Conservation (phyloP, 306 rosid genomes). For the Gynostemma pentaphyllum region DNA sequence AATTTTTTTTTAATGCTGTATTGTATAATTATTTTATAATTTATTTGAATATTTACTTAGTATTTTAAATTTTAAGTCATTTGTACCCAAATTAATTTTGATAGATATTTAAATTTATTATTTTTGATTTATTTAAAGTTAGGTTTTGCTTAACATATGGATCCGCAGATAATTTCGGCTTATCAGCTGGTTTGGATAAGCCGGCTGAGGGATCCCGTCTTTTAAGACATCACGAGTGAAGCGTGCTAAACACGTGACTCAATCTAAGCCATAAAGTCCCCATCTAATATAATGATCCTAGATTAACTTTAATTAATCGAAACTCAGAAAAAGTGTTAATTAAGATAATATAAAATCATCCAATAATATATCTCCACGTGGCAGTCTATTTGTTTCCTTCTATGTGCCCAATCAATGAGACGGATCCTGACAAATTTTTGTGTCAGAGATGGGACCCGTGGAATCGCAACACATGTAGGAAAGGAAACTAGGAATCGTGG, state of each 20-base stretch:
- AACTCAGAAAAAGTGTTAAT: background rate
- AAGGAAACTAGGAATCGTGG: background rate
- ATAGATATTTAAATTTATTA: background rate
- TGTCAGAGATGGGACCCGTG: background rate
- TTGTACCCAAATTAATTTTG: no score
- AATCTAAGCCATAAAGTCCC: slow-evolving; percentile 10
- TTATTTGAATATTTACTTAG: no score
- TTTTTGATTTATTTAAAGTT: background rate
- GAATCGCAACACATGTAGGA: background rate
- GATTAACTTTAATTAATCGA: background rate
- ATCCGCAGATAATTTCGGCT: background rate
- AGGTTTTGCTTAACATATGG: background rate
- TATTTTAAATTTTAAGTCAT: no score
- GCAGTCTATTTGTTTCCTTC: background rate
- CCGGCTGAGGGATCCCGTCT: slow-evolving; percentile 1
- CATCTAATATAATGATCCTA: background rate
- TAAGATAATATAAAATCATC: background rate
- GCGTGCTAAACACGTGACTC: slow-evolving; percentile 15
- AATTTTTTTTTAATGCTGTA: no score
- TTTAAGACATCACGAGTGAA: slow-evolving; percentile 14
- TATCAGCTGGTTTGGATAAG: background rate
- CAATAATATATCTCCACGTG: background rate
- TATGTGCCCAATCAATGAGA: background rate
- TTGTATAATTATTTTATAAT: no score
- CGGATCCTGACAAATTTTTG: background rate